These are phyloP conservation scores for Thelephora terrestris DNA, from an alignment of 1,284 basidiomycete species.

Conservation along the genomic window DNA sequence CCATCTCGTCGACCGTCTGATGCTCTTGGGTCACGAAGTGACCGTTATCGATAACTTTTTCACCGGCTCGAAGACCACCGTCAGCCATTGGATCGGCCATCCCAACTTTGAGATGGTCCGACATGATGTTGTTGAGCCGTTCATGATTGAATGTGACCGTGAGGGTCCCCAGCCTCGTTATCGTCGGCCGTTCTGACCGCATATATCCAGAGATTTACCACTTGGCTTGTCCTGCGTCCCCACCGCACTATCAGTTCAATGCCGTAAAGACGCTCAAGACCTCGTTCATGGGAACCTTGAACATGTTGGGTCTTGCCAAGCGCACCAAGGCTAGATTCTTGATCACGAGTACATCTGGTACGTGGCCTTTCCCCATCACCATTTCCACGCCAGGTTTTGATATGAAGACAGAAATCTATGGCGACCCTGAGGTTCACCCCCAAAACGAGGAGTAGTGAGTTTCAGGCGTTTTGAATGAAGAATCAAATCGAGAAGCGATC, in stretches of 20 bases:
- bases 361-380: slow-evolving; percentile 11
- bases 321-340: slow-evolving; percentile 95
- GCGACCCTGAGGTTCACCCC: slow-evolving; percentile 94
- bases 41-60: slow-evolving; percentile 98
- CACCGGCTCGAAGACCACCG: slow-evolving; percentile 91
- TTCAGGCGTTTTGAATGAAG: neutral
- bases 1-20: slow-evolving; percentile 92
- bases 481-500: slow-evolving; percentile 2
- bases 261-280: slow-evolving; percentile 97
- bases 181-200: neutral
- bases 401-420: slow-evolving; percentile 73
- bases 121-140: slow-evolving; percentile 94
- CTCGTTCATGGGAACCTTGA: slow-evolving; percentile 93
- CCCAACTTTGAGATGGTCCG: slow-evolving; percentile 97
- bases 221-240: slow-evolving; percentile 91
- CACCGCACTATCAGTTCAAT: slow-evolving; percentile 92
- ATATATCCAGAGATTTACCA: slow-evolving; percentile 82
- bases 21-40: slow-evolving; percentile 96
- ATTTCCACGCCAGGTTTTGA: slow-evolving; percentile 1
- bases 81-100: slow-evolving; percentile 93
- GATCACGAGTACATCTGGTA: slow-evolving; percentile 87
- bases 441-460: slow-evolving; percentile 89
- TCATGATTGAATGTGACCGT: slow-evolving; percentile 97
- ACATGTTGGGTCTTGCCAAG: slow-evolving; percentile 98
- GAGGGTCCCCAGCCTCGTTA: slow-evolving; percentile 22